Conservation (phyloP, 2,329 filamentous ascomycete species). For the Botrytis fragariae region DNA sequence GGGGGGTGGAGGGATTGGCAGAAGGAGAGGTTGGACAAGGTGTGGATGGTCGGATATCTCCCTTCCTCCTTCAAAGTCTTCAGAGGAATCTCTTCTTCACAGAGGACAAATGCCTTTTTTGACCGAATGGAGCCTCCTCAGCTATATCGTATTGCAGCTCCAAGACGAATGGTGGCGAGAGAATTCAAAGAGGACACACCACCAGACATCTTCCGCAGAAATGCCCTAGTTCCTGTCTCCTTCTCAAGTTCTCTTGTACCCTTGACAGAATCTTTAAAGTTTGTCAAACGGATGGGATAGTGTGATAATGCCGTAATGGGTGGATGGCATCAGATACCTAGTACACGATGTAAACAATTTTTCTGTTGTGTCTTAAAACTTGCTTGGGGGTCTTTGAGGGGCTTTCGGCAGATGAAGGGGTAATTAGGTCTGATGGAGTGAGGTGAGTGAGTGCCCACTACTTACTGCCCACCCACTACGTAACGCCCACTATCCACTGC, state of each 20-base stretch:
- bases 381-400: background rate
- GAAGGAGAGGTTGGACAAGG: background rate
- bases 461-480: background rate
- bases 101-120: background rate
- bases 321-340: background rate
- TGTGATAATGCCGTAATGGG: background rate
- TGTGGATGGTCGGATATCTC: background rate
- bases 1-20: background rate
- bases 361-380: background rate
- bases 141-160: background rate
- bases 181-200: background rate
- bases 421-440: background rate
- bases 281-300: background rate
- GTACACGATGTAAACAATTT: background rate
- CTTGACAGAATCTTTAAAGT: background rate
- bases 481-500: background rate
- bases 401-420: conserved; percentile 13
- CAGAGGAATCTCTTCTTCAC: background rate
- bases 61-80: background rate
- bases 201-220: background rate
- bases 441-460: background rate
- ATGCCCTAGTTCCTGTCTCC: background rate
- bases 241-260: background rate
- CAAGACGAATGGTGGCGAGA: background rate
- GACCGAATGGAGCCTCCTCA: background rate